Evolutionary conservation across 129 eudicot species (phyloP), one percentile per base, ranked within the genome.

Genomic region (Artemisia tridentata): DNA sequence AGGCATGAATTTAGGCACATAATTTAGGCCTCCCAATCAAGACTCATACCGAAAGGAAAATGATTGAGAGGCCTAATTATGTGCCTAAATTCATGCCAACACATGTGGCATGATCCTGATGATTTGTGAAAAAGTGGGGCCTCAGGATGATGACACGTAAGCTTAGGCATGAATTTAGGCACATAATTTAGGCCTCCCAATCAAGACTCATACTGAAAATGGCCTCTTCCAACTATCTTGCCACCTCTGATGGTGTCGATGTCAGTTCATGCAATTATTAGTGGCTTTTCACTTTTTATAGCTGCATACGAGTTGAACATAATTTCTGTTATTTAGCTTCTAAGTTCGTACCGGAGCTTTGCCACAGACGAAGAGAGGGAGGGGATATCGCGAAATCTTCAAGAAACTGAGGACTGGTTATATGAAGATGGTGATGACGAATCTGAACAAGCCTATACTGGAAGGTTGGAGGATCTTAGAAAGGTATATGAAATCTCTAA

Each of bases 341-440:
- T 84, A 50, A 74, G 80, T 86, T 68, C 91, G 50, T 83, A 82
- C 70, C 87, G 88, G 75, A 91, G 87, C 80, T 95, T 86, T 76
- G 88, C 86, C 45, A 73, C 95, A 2, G 97, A 90, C 48, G 67
- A 83, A 53, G 99, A 95, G 75, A 88, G 78, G 86, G 96, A 88
- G 13, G 86, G 79, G 12, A 84, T 95, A 49, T 82, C 91, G 18
- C 70, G 79, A 79, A 84, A 71, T 75, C 76, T 95, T 41, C 97
- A 88, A 79, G 86, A 84, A 68, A 90, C 95, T 0, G 99, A 95
- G 72, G 99, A 90, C 10, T 95, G 99, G 99, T 88, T 95, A 27
- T 95, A 95, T 60, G 99, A 88, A 80, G 99, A 95, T 11, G 99
- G 99, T 56, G 93, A 95, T 78, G 97, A 95, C 78, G 99, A 90